Evolutionary conservation across 495 filamentous ascomycete genomes (phyloP).

Genomic region (Penicillium coprophilum): DNA sequence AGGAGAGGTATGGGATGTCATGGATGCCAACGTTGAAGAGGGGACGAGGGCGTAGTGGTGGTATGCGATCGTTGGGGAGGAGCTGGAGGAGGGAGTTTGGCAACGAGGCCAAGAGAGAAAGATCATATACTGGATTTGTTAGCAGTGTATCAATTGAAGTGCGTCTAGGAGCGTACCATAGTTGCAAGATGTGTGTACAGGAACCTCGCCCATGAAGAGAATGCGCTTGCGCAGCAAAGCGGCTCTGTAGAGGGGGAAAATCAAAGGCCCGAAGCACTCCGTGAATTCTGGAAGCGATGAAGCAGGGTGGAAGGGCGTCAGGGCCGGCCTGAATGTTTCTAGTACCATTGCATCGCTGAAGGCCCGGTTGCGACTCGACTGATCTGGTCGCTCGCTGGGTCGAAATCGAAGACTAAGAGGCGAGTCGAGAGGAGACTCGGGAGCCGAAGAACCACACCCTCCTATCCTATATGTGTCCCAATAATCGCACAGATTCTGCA

Average conservation of each 20-base stretch:
- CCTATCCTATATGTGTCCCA: constrained; percentile 68
- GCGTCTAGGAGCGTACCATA: constrained; percentile 61
- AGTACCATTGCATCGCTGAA: constrained; percentile 53
- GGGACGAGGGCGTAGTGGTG: constrained; percentile 68
- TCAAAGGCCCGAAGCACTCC: constrained; percentile 81
- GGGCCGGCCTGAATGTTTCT: constrained; percentile 64
- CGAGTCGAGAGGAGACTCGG: constrained; percentile 53
- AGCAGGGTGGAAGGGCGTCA: constrained; percentile 81
- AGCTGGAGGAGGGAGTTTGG: constrained; percentile 65
- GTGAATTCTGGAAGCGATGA: constrained; percentile 74
- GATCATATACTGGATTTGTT: constrained; percentile 71
- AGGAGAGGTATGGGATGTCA: constrained; percentile 77
- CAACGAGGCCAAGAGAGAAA: constrained; percentile 84
- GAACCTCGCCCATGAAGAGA: constrained; percentile 77
- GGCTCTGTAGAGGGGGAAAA: constrained; percentile 89
- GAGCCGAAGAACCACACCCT: constrained; percentile 40
- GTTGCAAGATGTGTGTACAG: constrained; percentile 81
- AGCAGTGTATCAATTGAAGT: constrained; percentile 5
- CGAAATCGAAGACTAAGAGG: constrained; percentile 52
- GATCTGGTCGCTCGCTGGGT: constrained; percentile 39
- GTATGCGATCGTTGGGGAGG: constrained; percentile 37
- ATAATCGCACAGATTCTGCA: constrained; percentile 67
- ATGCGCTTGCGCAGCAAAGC: constrained; percentile 85
- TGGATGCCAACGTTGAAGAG: constrained; percentile 90
- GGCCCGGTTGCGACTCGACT: constrained; percentile 31